These are phyloP conservation scores for Podochytrium sp. DNA, from an alignment of 192 early-diverging fungal species.

Conservation along the genomic window DNA sequence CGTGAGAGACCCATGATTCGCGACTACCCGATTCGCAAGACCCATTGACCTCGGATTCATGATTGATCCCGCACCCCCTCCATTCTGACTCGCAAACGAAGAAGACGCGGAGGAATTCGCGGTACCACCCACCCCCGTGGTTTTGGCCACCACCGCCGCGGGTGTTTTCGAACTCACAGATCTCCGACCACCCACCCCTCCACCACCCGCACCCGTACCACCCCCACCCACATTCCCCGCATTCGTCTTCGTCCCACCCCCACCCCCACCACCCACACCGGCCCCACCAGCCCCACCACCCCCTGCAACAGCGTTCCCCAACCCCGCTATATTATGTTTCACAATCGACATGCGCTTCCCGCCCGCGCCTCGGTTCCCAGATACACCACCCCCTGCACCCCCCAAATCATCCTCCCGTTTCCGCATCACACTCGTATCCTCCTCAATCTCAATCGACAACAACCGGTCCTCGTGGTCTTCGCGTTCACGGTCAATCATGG, in stretches of 20 bases:
- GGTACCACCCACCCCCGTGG: too few species aligned
- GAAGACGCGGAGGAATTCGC: too few species aligned
- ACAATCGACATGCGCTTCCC: too few species aligned
- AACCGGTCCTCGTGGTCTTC: constrained; percentile 23
- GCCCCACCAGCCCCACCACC: neutral
- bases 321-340: too few species aligned
- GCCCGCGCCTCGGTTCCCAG: too few species aligned
- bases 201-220: too few species aligned
- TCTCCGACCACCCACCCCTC: too few species aligned
- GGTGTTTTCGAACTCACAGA: too few species aligned
- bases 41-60: neutral
- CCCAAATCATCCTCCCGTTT: constrained; percentile 15
- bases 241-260: neutral
- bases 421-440: neutral
- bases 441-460: constrained; percentile 17
- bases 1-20: constrained; percentile 11
- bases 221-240: too few species aligned
- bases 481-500: neutral
- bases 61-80: neutral
- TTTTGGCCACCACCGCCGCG: neutral
- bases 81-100: neutral
- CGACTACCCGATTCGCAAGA: neutral
- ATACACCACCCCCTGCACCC: neutral
- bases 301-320: too few species aligned
- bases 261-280: neutral